A percentile compares a stretch with the other conserved stretches of the same genome.
phyloP scores from a whole-genome alignment of 306 rosid genomes.

The Abrus pulchellus region DNA sequence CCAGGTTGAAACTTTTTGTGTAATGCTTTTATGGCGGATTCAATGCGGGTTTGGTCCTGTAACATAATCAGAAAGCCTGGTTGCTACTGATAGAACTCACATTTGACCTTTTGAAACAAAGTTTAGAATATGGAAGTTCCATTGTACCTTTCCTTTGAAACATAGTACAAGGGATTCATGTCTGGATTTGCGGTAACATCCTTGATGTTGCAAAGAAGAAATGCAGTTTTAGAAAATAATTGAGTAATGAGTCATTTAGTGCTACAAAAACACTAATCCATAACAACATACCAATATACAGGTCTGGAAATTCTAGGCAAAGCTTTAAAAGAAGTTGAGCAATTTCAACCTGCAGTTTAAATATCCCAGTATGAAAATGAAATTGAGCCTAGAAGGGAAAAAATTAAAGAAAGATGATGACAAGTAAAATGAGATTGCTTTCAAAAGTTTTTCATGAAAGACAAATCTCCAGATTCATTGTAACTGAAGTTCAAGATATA shows the following conservation, averaged over 20 bases:
- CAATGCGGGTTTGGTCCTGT: constrained; percentile 74
- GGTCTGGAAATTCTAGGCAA: constrained; percentile 88
- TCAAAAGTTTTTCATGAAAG: no score
- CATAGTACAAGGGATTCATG: constrained; percentile 62
- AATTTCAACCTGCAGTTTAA: constrained; percentile 74
- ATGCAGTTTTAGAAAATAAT: constrained; percentile 32
- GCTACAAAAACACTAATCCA: constrained; percentile 29
- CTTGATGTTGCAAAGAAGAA: constrained; percentile 57
- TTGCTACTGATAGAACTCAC: background rate
- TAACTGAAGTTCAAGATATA: no score
- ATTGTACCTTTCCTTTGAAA: constrained; percentile 78
- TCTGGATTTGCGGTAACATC: constrained; percentile 78
- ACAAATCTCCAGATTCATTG: background rate
- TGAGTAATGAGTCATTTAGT: constrained; percentile 30
- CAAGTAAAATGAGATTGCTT: no score
- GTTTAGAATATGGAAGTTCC: constrained; percentile 21
- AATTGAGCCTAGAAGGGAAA: background rate
- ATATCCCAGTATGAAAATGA: constrained; percentile 24
- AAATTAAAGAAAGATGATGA: constrained; percentile 3
- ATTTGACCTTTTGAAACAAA: background rate
- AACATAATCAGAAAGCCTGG: constrained; percentile 31
- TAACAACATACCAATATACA: constrained; percentile 72
- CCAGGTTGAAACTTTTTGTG: constrained; percentile 67
- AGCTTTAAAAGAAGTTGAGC: constrained; percentile 84
- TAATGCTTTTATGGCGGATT: constrained; percentile 65